These are phyloP conservation scores for Domatiomyces catenatus DNA, from an alignment of 2,329 filamentous ascomycete genomes.

Conservation along the genomic window DNA sequence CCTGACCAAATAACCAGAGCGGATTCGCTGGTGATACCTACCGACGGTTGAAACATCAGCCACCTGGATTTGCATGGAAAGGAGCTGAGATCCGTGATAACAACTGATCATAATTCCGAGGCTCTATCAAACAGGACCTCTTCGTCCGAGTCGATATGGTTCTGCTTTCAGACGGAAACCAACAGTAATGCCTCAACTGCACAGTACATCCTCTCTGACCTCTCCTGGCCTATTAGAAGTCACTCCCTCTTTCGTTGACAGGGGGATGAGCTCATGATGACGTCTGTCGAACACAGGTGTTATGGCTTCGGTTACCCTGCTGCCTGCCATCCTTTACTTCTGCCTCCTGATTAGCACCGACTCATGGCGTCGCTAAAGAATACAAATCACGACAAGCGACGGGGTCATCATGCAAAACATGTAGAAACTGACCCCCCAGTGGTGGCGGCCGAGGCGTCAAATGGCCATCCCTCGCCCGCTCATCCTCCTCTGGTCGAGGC, in stretches of 20 bases:
- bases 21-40: no score
- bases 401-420: constrained; percentile 19
- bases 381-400: constrained; percentile 30
- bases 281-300: background rate
- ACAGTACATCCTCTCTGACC: no score
- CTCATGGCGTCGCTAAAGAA: constrained; percentile 38
- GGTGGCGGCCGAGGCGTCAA: constrained; percentile 17
- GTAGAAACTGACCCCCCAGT: constrained; percentile 18
- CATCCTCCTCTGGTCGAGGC: constrained; percentile 26
- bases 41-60: no score
- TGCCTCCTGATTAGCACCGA: background rate
- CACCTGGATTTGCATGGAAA: no score
- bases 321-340: background rate
- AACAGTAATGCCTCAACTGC: no score
- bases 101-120: no score
- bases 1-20: no score
- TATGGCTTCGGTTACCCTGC: background rate
- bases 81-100: no score
- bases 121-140: no score
- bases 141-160: no score
- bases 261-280: background rate
- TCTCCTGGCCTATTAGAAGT: no score
- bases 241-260: background rate
- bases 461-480: background rate
- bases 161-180: no score